phyloP scores from a whole-genome alignment of 176 grass and related monocot genomes.

The Miscanthus lutarioriparius region DNA sequence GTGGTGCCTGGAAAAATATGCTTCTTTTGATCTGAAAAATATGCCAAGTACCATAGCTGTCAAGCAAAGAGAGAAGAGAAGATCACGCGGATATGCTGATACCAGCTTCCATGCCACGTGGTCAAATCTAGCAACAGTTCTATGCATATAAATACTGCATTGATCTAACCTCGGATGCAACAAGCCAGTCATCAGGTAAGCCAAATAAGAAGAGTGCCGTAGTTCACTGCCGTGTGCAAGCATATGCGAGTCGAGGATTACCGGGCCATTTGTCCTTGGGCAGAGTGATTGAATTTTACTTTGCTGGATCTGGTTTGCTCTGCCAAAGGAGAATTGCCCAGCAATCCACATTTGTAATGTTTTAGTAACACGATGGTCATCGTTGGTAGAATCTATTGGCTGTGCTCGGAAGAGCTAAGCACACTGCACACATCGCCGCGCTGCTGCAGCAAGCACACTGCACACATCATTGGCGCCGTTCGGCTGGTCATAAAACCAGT shows the following conservation, averaged over 20 bases:
- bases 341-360: slow-evolving; percentile 49
- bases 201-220: neutral
- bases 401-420: too few species aligned
- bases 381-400: neutral
- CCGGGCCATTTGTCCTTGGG: slow-evolving; percentile 56
- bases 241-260: slow-evolving; percentile 45
- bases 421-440: too few species aligned
- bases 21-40: slow-evolving; percentile 30
- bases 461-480: too few species aligned
- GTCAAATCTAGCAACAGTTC: neutral
- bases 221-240: neutral
- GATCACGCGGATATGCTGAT: slow-evolving; percentile 43
- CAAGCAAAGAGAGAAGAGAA: slow-evolving; percentile 34
- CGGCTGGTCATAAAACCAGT: too few species aligned
- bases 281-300: slow-evolving; percentile 27
- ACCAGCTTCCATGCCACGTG: neutral
- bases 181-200: slow-evolving; percentile 36
- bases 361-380: neutral
- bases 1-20: slow-evolving; percentile 31
- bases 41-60: slow-evolving; percentile 14
- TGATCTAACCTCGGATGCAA: slow-evolving; percentile 20
- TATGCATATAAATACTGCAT: slow-evolving; percentile 44
- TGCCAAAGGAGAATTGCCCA: slow-evolving; percentile 86
- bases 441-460: too few species aligned
- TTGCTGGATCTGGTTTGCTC: neutral